Conservation (phyloP, 1,139 yeast species). For the Geotrichum aggregatum region DNA sequence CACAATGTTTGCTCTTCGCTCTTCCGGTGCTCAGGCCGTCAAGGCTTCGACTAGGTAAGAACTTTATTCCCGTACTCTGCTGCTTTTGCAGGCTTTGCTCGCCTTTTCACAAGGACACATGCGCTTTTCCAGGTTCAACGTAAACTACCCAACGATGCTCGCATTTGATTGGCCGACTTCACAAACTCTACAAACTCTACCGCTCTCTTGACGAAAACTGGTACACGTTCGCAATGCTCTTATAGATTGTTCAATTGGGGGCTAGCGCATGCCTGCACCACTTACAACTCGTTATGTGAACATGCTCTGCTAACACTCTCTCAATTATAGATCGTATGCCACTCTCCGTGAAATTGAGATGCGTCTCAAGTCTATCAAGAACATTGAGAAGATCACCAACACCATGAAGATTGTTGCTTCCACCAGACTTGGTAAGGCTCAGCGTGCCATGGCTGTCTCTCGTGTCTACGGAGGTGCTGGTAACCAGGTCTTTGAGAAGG, state of each 20-base stretch:
- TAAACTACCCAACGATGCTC: slow-evolving; percentile 13
- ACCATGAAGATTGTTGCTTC: slow-evolving; percentile 99
- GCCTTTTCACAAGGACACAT: not conserved
- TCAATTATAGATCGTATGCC: slow-evolving; percentile 75
- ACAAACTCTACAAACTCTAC: not conserved
- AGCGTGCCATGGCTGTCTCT: slow-evolving; percentile 87
- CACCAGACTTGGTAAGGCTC: slow-evolving; percentile 93
- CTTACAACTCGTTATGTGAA: too few species aligned
- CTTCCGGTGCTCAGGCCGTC: slow-evolving; percentile 31
- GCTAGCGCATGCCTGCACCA: too few species aligned
- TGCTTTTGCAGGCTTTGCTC: too few species aligned
- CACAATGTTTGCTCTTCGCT: slow-evolving; percentile 34
- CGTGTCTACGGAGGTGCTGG: slow-evolving; percentile 82
- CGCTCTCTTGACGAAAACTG: not conserved
- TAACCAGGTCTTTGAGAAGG: slow-evolving; percentile 69
- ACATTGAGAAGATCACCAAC: slow-evolving; percentile 98
- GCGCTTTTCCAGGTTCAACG: slow-evolving; percentile 3
- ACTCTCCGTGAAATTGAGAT: slow-evolving; percentile 97
- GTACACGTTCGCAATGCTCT: not conserved
- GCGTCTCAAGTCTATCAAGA: slow-evolving; percentile 96
- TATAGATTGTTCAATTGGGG: not conserved
- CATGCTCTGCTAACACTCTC: not conserved
- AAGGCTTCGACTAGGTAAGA: slow-evolving; percentile 29
- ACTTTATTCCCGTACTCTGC: not conserved
- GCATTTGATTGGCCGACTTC: slow-evolving; percentile 17